Percentiles rank a stretch among this genome's conserved stretches.
These are phyloP conservation scores for Phytophthora chlamydospora DNA, from an alignment of 352 stramenopile genomes.

Conservation along the genomic window DNA sequence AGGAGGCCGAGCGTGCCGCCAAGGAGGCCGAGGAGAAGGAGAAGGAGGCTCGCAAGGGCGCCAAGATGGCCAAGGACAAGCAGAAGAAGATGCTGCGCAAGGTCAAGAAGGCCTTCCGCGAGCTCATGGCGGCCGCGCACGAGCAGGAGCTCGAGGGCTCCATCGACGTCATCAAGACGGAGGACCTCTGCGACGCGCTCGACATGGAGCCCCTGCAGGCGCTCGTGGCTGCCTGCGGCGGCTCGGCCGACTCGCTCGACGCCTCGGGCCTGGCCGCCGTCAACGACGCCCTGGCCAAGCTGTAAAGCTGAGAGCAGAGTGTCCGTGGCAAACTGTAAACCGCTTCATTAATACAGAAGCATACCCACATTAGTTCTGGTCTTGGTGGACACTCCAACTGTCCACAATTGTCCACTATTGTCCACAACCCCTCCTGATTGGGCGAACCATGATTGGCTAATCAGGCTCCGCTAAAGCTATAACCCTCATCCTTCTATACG, in stretches of 20 bases:
- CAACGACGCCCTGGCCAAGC: constrained; percentile 50
- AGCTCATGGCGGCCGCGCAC: constrained; percentile 71
- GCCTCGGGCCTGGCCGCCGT: constrained; percentile 61
- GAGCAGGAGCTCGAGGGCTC: constrained; percentile 62
- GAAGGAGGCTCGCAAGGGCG: constrained; percentile 71
- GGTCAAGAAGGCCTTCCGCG: constrained; percentile 86
- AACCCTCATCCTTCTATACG: no score
- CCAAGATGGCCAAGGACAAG: constrained; percentile 83
- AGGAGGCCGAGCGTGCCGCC: constrained; percentile 54
- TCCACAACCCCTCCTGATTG: no score
- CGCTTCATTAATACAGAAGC: constrained; percentile 32
- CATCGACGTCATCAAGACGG: constrained; percentile 76
- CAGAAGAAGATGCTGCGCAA: constrained; percentile 87
- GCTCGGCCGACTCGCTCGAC: constrained; percentile 56
- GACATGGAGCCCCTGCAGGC: constrained; percentile 74
- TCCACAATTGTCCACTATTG: no score
- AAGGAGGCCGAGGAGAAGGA: constrained; percentile 70
- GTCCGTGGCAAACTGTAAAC: not conserved
- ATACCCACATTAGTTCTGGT: not conserved
- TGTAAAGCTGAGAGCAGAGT: constrained; percentile 49
- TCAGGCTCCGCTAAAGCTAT: no score
- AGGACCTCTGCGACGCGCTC: constrained; percentile 74
- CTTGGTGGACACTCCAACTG: no score
- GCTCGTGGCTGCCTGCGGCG: constrained; percentile 68
- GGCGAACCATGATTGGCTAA: no score